Conservation (phyloP, 108 stramenopile genomes). For the Chaetoceros muelleri region DNA sequence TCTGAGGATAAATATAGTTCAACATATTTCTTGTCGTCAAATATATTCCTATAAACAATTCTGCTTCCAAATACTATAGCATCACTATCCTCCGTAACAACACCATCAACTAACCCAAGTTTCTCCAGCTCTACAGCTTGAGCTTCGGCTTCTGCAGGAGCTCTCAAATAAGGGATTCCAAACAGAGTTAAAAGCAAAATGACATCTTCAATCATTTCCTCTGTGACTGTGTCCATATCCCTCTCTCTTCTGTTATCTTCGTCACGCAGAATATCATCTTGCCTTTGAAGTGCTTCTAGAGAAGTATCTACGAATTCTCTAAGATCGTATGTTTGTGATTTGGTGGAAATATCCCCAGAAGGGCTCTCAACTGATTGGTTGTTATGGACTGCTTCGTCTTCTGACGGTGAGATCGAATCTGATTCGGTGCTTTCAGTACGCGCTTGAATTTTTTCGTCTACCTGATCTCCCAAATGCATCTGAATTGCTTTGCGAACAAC, state of each 20-base stretch:
- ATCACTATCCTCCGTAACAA: slow-evolving; percentile 97
- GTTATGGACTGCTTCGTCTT: background rate
- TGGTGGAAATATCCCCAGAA: background rate
- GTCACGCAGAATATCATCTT: slow-evolving; percentile 14
- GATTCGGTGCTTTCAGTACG: slow-evolving; percentile 4
- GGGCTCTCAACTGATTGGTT: background rate
- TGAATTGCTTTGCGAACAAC: slow-evolving; percentile 82
- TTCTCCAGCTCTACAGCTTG: slow-evolving; percentile 85
- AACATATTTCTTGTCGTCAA: slow-evolving; percentile 91
- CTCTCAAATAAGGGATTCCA: slow-evolving; percentile 92
- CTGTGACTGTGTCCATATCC: slow-evolving; percentile 80
- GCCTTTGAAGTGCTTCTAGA: slow-evolving; percentile 24
- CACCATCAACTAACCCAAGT: slow-evolving; percentile 90
- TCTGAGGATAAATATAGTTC: slow-evolving; percentile 88
- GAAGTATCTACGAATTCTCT: slow-evolving; percentile 20
- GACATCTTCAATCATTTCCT: slow-evolving; percentile 92
- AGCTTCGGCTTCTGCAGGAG: slow-evolving; percentile 98
- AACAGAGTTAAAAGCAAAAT: slow-evolving; percentile 80
- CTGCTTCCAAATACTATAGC: slow-evolving; percentile 94
- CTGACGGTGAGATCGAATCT: background rate
- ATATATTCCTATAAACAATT: slow-evolving; percentile 88
- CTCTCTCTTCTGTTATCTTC: slow-evolving; percentile 50
- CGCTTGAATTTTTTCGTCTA: slow-evolving; percentile 4
- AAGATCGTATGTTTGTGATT: slow-evolving; percentile 6
- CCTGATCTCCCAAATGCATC: slow-evolving; percentile 41